Evolutionary conservation across 2,329 filamentous ascomycete species (phyloP), one percentile per base, ranked within the genome.

Genomic region (Amphichorda felina): DNA sequence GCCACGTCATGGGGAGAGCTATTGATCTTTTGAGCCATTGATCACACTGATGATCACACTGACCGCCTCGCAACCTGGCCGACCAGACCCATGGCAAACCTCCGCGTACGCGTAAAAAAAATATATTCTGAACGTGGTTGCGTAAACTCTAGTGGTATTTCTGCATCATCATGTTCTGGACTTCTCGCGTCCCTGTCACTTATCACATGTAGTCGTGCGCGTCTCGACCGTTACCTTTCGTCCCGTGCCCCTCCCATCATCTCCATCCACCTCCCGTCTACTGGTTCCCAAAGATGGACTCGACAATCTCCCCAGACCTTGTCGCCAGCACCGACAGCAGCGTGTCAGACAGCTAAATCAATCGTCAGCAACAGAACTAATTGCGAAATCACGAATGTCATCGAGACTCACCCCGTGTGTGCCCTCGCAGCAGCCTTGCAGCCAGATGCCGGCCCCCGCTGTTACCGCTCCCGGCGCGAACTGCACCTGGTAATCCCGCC

Each of bases 401-500:
- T 24, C 22, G 13, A 34, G 38, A 77, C 82, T 76, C 72, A 89
- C 82, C 40, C 89, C 89, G 57, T 96, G 89, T 24, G 87, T 94
- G 41, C 70, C 76, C 64, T 96, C 88, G 54, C 87, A 93, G 63
- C 88, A 95, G 22, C 89, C 89, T 56, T 96, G 91, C 47, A 96
- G 66, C 81, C 84, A 96, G 39, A 96, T 68, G 4, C 88, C 88
- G 11, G 85, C 81, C 30, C 79, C 75, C 1, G 68, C 53, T n/a
- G 75, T 70, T 24, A 96, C 80, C 33, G 72, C 68, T 21, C 72
- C 78, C 2, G 72, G 62, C 33, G 72, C 68, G 52, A 93, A 86
- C 39, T 78, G 63, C 33, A 95, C 74, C 35, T 70, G 70, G 57
- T 96, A 96, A 54, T 95, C 75, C 36, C 89, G 72, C 22, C 68